Percentiles rank a stretch among this genome's conserved stretches.
phyloP scores from a whole-genome alignment of 2,329 filamentous ascomycete species.

The Talaromyces sp. region DNA sequence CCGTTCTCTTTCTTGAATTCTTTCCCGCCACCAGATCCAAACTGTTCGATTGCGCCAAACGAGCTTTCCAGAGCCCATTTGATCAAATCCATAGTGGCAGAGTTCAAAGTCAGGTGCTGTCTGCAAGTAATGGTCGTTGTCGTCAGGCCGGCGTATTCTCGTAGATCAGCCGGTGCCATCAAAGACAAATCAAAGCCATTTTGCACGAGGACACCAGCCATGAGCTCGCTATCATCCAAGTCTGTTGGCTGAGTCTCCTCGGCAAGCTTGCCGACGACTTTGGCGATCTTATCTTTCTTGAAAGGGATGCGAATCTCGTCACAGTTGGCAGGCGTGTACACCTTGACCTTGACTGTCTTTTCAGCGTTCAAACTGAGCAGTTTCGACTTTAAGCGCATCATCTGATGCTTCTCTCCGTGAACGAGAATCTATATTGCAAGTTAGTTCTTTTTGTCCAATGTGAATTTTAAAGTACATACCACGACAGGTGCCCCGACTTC shows the following conservation, averaged over 20 bases:
- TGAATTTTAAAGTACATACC: conserved; percentile 50
- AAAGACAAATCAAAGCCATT: conserved; percentile 96
- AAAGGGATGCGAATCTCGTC: conserved; percentile 94
- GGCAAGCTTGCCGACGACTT: conserved; percentile 91
- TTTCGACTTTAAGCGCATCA: conserved; percentile 95
- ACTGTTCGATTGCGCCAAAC: conserved; percentile 73
- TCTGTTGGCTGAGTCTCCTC: conserved; percentile 63
- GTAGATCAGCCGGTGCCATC: conserved; percentile 93
- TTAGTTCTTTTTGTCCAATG: neutral
- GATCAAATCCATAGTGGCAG: conserved; percentile 84
- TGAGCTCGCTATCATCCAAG: conserved; percentile 51
- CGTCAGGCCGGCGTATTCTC: conserved; percentile 93
- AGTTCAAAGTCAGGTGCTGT: conserved; percentile 79
- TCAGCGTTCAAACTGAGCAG: conserved; percentile 84
- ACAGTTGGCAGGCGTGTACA: conserved; percentile 90
- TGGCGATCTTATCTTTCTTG: conserved; percentile 88
- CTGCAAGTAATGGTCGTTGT: conserved; percentile 92
- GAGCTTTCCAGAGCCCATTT: conserved; percentile 92
- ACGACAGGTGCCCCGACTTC: conserved; percentile 88
- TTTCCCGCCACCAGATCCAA: conserved; percentile 21
- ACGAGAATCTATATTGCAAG: conserved; percentile 69
- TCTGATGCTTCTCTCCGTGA: conserved; percentile 94
- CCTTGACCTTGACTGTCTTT: conserved; percentile 76
- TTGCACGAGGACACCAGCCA: conserved; percentile 88
- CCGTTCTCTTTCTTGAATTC: conserved; percentile 20